Conservation (phyloP, 2,329 filamentous ascomycete genomes). For the Hypoxylon sp. region DNA sequence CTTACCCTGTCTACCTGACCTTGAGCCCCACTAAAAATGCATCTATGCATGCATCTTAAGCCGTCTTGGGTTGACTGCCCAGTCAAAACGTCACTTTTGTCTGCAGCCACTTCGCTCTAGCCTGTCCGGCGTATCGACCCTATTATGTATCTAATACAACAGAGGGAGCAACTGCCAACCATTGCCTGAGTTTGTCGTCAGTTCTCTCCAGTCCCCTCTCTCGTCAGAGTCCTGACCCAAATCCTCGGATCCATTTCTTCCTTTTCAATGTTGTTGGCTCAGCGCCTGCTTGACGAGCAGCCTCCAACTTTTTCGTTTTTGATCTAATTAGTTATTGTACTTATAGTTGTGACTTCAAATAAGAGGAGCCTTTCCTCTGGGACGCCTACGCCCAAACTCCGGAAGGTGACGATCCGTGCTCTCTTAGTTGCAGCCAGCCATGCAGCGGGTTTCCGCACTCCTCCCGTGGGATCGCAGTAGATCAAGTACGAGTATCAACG, state of each 20-base stretch:
- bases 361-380: constrained; percentile 30
- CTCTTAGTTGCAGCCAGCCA: constrained; percentile 49
- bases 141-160: constrained; percentile 36
- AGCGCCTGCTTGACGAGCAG: constrained; percentile 33
- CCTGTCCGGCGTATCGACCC: constrained; percentile 44
- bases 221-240: constrained; percentile 33
- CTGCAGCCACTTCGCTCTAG: constrained; percentile 46
- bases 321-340: constrained; percentile 27
- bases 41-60: constrained; percentile 43
- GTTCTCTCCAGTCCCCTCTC: constrained; percentile 34
- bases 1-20: constrained; percentile 30
- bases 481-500: constrained; percentile 55
- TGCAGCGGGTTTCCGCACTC: constrained; percentile 65
- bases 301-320: constrained; percentile 16
- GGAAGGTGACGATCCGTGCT: constrained; percentile 40
- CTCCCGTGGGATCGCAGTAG: constrained; percentile 58
- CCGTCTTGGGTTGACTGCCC: constrained; percentile 40
- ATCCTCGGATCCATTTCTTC: constrained; percentile 39
- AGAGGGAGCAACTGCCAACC: constrained; percentile 25
- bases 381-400: constrained; percentile 30
- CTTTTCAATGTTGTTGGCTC: constrained; percentile 36
- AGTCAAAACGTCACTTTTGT: constrained; percentile 52
- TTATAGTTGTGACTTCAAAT: constrained; percentile 27
- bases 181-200: constrained; percentile 39
- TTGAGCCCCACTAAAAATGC: constrained; percentile 41